These are phyloP conservation scores for Eucalyptus curtisii DNA, from an alignment of 345 rosid genomes.

Conservation along the genomic window DNA sequence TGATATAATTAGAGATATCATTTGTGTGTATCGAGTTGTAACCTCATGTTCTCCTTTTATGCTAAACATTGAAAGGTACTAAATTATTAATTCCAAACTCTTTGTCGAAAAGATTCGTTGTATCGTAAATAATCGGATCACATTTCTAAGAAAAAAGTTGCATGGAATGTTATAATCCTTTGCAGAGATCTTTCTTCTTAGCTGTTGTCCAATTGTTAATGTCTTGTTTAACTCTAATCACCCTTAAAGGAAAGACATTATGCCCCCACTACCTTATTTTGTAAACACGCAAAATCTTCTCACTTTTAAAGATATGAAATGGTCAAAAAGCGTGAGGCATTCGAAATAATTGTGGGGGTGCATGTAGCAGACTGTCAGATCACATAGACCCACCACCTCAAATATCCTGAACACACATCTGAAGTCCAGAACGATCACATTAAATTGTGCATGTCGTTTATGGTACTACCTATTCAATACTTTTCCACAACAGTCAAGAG, in stretches of 20 bases:
- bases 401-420: not conserved
- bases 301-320: not conserved
- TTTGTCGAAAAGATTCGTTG: not conserved
- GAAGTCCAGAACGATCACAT: not conserved
- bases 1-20: not conserved
- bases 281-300: not conserved
- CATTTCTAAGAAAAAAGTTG: not conserved
- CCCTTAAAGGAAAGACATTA: not conserved
- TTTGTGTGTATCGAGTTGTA: not conserved
- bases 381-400: not conserved
- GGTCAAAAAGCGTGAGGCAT: not conserved
- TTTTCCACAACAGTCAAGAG: not conserved
- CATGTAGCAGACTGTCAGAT: not conserved
- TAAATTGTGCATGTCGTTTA: not conserved
- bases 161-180: not conserved
- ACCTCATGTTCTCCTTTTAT: not conserved
- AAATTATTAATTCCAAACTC: not conserved
- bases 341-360: not conserved
- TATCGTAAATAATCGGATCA: not conserved
- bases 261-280: not conserved
- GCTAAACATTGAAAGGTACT: not conserved
- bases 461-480: not conserved
- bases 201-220: not conserved
- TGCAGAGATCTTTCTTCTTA: not conserved
- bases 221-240: not conserved